A percentile compares a stretch with the other conserved stretches of the same genome.
Evolutionary conservation across 1,284 basidiomycete species (phyloP).

Genomic region (Ceratorhiza oryzae-sativae): DNA sequence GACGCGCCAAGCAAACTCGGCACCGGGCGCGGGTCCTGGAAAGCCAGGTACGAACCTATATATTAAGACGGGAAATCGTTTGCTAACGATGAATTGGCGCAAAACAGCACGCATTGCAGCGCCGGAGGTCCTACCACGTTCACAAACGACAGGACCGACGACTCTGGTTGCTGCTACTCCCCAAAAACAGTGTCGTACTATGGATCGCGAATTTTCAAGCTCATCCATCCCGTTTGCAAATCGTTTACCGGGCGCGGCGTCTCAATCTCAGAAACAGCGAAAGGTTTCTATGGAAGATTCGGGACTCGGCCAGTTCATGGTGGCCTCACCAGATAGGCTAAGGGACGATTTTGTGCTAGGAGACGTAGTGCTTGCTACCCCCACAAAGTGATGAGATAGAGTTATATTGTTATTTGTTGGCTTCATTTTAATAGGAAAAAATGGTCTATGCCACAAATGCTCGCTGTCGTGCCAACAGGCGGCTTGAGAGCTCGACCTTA

Average conservation of each 20-base stretch:
- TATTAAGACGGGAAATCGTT: neutral
- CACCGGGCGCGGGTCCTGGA: neutral
- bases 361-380: slow-evolving; percentile 17
- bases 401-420: neutral
- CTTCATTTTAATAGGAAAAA: no score
- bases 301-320: slow-evolving; percentile 28
- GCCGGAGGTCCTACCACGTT: neutral
- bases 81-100: neutral
- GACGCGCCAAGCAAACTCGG: neutral
- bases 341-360: slow-evolving; percentile 25
- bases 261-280: neutral
- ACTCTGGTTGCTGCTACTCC: slow-evolving; percentile 24
- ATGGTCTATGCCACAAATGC: no score
- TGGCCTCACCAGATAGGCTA: slow-evolving; percentile 16
- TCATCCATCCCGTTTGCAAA: neutral
- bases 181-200: slow-evolving; percentile 10
- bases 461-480: no score
- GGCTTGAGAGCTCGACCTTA: no score
- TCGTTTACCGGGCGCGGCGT: neutral
- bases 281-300: slow-evolving; percentile 19
- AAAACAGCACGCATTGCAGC: slow-evolving; percentile 3
- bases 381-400: slow-evolving; percentile 3
- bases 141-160: slow-evolving; percentile 4
- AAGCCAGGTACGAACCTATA: neutral
- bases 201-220: slow-evolving; percentile 3